These are phyloP conservation scores for Didymella exigua DNA, from an alignment of 2,329 filamentous ascomycete species.

Conservation along the genomic window DNA sequence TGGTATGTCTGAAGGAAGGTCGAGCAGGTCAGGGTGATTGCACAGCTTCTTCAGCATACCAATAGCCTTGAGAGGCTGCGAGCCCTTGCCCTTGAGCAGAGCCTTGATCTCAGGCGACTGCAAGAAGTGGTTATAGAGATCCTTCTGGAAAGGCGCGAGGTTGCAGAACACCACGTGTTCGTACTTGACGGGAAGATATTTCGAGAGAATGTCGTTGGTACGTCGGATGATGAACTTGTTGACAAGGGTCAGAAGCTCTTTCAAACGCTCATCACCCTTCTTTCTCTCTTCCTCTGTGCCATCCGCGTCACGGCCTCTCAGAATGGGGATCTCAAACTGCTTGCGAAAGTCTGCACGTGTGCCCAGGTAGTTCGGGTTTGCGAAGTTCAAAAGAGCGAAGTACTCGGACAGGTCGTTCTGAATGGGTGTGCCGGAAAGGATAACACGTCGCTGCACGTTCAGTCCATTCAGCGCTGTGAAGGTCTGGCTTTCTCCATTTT, in stretches of 20 bases:
- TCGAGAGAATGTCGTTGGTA: slow-evolving; percentile 96
- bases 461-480: slow-evolving; percentile 89
- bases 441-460: slow-evolving; percentile 89
- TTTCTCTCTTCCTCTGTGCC: slow-evolving; percentile 82
- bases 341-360: slow-evolving; percentile 92
- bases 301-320: slow-evolving; percentile 87
- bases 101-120: slow-evolving; percentile 93
- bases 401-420: slow-evolving; percentile 99
- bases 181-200: slow-evolving; percentile 97
- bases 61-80: slow-evolving; percentile 94
- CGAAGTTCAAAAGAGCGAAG: slow-evolving; percentile 93
- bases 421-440: slow-evolving; percentile 94
- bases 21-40: slow-evolving; percentile 93
- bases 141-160: slow-evolving; percentile 87
- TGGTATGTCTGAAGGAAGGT: slow-evolving; percentile 80
- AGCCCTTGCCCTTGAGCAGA: slow-evolving; percentile 88
- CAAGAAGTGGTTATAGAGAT: slow-evolving; percentile 96
- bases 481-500: slow-evolving; percentile 95
- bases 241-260: slow-evolving; percentile 80
- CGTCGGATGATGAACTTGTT: slow-evolving; percentile 99
- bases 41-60: slow-evolving; percentile 97
- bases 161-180: slow-evolving; percentile 99
- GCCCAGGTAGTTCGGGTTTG: slow-evolving; percentile 89
- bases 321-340: slow-evolving; percentile 88
- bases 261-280: slow-evolving; percentile 81